Evolutionary conservation across 2,329 filamentous ascomycete species (phyloP).

Genomic region (Colletotrichum sp.): DNA sequence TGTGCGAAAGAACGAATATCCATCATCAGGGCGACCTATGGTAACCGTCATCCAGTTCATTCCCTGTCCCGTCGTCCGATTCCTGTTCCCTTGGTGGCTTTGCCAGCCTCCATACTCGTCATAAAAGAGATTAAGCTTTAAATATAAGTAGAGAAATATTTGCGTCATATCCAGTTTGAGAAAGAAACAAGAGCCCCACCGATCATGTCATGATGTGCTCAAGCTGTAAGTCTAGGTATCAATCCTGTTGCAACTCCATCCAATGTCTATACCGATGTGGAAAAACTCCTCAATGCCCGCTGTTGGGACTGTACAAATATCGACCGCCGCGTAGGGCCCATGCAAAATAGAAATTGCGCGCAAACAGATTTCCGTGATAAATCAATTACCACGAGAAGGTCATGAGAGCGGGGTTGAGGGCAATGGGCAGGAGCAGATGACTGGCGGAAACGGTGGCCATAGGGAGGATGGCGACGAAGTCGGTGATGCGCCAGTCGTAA

Average conservation of each 20-base stretch:
- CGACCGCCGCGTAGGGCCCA: constrained; percentile 1
- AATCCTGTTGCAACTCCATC: constrained; percentile 16
- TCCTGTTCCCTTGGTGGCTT: background rate
- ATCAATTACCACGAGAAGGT: constrained; percentile 72
- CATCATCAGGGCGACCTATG: background rate
- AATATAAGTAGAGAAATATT: background rate
- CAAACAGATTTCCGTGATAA: background rate
- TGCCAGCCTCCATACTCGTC: background rate
- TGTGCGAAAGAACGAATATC: background rate
- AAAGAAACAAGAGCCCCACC: background rate
- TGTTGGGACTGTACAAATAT: constrained; percentile 7
- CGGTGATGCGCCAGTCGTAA: constrained; percentile 67
- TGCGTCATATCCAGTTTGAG: background rate
- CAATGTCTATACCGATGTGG: constrained; percentile 14
- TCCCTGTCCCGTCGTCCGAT: background rate
- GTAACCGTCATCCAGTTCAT: background rate
- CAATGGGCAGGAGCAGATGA: constrained; percentile 75
- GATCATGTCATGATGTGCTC: constrained; percentile 6
- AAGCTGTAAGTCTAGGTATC: constrained; percentile 15
- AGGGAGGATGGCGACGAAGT: constrained; percentile 78
- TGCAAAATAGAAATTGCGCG: background rate
- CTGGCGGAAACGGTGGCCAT: constrained; percentile 73
- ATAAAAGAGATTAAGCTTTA: constrained; percentile 1
- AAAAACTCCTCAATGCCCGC: constrained; percentile 6
- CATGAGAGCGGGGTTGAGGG: constrained; percentile 80